Base-by-base conservation (phyloP, 1,284 basidiomycete species). In the Cutaneotrichosporon cyanovorans region DNA sequence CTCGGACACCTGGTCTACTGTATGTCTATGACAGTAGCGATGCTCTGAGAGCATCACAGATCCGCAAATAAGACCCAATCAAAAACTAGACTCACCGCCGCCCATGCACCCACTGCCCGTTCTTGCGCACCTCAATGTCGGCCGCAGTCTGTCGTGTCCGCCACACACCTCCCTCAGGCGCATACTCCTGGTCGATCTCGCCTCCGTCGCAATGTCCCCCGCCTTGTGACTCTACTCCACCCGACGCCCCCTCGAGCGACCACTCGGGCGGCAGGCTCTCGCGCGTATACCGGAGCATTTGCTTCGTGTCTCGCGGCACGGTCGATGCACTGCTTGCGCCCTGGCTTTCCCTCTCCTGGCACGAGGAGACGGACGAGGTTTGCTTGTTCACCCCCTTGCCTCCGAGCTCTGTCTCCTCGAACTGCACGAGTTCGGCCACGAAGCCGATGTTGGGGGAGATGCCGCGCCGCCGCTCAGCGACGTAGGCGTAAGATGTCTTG, bases 361-460 rank as follows among this genome's bases (percentile, higher is more conserved):
- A n/a, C n/a, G n/a, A n/a, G 25, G 12, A 7, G 25, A 7, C 25
- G 25, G 25, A 28, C 25, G 25, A 12, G 25, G 7, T 28, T 25
- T 32, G 15, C n/a, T 22, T 25, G 23, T 30, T n/a, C 42, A 31
- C 35, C 4, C 25, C 18, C 42, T 44, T 44, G 15, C 35, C 35
- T 11, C 87, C 86, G 7, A 92, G 77, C 62, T 90, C 87, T 59
- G 82, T 78, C 65, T 93, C 87, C 72, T 97, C 92, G 63, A 90
- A 96, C 40, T 82, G 84, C 90, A 97, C 96, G 36, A 97, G 78
- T 71, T 96, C 92, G 12, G 87, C 89, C 28, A 97, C 88, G 69
- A 97, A 97, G 6, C 92, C 92, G 57, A 98, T 96, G 67, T 97
- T 97, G 9, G 93, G 92, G n/a, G 85, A 90, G 57, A 96, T 91